Conservation (phyloP, 1,284 basidiomycete genomes). For the Austroboletus niveus region DNA sequence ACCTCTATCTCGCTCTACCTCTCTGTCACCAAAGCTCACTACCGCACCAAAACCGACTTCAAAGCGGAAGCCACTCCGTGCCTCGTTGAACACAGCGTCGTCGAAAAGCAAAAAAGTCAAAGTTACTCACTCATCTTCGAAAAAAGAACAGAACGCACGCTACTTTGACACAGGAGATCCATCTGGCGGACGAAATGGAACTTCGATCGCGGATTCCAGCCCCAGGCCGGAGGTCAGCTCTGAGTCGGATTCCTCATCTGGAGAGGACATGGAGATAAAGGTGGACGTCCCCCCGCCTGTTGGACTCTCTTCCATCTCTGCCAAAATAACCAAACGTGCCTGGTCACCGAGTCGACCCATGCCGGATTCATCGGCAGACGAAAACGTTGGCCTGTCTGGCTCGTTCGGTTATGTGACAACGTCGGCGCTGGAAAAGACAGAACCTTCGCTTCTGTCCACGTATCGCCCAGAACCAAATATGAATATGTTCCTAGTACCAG, state of each 20-base stretch:
- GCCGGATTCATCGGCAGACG: constrained; percentile 48
- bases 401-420: background rate
- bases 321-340: constrained; percentile 30
- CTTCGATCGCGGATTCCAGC: constrained; percentile 22
- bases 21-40: constrained; percentile 4
- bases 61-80: constrained; percentile 20
- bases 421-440: constrained; percentile 2
- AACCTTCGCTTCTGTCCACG: constrained; percentile 13
- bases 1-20: constrained; percentile 3
- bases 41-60: constrained; percentile 1
- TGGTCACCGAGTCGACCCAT: constrained; percentile 57
- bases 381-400: constrained; percentile 23
- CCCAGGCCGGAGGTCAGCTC: constrained; percentile 36
- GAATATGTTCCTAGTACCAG: constrained; percentile 13
- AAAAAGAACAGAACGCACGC: constrained; percentile 17
- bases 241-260: constrained; percentile 28
- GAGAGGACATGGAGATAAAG: constrained; percentile 28
- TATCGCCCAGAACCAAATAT: constrained; percentile 15
- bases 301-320: constrained; percentile 5
- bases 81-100: background rate
- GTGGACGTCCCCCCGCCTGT: constrained; percentile 8
- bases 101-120: constrained; percentile 25
- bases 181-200: constrained; percentile 37
- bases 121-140: constrained; percentile 7
- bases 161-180: constrained; percentile 38